Base-by-base conservation (phyloP, 75 land plant genomes). In the Pinus taeda region DNA sequence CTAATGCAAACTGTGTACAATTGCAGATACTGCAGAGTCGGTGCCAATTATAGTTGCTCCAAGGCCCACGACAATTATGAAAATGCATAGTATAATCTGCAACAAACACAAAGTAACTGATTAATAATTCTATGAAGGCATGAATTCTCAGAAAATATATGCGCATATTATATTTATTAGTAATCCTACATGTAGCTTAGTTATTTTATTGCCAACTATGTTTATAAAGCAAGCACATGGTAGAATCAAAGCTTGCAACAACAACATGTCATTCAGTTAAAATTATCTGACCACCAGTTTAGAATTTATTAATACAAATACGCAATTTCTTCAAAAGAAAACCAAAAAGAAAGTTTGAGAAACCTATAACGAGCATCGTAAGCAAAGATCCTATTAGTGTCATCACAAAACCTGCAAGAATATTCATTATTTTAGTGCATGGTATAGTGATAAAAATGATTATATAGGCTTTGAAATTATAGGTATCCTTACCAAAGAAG, bases 331-430 rank as follows among this genome's bases (percentile, higher is more conserved):
- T 21, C 49, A 18, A 79, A 13, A 30, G 24, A 61, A 73, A 57
- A n/a, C n/a, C 26, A 59, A 26, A 42, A 60, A 22, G 33, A 2
- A 53, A 59, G 15, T 56, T 39, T n/a, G 26, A 24, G 29, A 65
- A 66, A 79, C 85, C 82, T 82, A 93, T 91, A 39, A 94, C 91
- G 57, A 97, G 84, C 98, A 97, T 97, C 26, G 96, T 93, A 33
- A 97, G 91, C n/a, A 92, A 83, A 53, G 99, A 94, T 59, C 99
- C 99, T 60, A 94, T 91, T 66, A 97, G 74, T 1, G 98, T 87
- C 98, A 97, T 91, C 65, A 94, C 93, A 59, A 91, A 79, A 81
- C 91, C 95, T 59, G 20, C 53, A 49, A 1, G 11, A 9, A 49
- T 15, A 21, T 20, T 60, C 2, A 60, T 20, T 11, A 18, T 4